Conservation (phyloP, 139 green algal genomes). For the Gonium pectorale region DNA sequence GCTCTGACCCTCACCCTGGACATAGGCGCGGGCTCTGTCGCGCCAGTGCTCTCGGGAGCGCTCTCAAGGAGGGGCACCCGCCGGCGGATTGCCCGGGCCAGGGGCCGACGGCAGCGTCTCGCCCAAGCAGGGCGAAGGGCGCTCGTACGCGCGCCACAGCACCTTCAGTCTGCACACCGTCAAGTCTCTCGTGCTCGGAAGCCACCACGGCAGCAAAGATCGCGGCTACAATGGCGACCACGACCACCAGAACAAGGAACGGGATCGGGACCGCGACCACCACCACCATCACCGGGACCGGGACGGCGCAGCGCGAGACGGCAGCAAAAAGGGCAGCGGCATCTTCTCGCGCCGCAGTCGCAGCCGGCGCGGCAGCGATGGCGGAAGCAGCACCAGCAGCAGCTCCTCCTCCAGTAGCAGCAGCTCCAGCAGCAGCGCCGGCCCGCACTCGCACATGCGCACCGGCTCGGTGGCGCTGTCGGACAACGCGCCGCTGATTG, state of each 20-base stretch:
- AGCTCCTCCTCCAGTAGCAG: not conserved
- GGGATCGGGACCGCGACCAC: not conserved
- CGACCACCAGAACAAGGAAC: not conserved
- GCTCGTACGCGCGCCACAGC: not conserved
- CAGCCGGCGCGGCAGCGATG: not conserved
- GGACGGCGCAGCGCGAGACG: not conserved
- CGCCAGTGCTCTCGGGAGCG: not conserved
- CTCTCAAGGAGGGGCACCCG: no score
- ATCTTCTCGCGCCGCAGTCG: not conserved
- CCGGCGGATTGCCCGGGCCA: no score
- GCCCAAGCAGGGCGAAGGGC: not conserved
- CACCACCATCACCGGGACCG: not conserved
- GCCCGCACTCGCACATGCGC: slow-evolving; percentile 19
- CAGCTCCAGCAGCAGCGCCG: not conserved
- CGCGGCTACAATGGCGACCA: not conserved
- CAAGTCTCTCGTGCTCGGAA: slow-evolving; percentile 11
- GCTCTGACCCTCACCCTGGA: no score
- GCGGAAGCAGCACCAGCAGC: not conserved
- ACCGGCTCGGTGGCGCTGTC: not conserved
- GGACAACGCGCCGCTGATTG: slow-evolving; percentile 40
- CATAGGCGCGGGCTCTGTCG: no score
- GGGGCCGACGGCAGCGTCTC: not conserved
- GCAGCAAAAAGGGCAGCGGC: not conserved
- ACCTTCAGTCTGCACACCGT: slow-evolving; percentile 24
- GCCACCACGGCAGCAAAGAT: not conserved